These are phyloP conservation scores for Fagopyrum esculentum DNA, from an alignment of 148 eudicot species.

Conservation along the genomic window DNA sequence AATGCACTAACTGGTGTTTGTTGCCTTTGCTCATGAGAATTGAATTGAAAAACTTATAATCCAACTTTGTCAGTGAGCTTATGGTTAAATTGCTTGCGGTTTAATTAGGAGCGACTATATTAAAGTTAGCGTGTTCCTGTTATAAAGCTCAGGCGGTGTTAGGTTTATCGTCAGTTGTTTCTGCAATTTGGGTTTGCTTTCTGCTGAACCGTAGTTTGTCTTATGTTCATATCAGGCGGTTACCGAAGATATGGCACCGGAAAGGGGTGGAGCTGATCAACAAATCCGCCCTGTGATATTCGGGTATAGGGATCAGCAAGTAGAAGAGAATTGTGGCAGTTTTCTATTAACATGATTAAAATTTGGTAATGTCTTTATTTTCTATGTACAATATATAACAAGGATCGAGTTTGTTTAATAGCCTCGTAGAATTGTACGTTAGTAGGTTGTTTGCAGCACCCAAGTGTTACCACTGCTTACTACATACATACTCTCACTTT, in stretches of 20 bases:
- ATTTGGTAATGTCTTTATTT: background rate
- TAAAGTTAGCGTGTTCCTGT: too few species aligned
- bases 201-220: too few species aligned
- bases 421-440: background rate
- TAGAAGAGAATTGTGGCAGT: background rate
- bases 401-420: background rate
- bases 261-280: conserved; percentile 57
- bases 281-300: background rate
- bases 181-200: too few species aligned
- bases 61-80: too few species aligned
- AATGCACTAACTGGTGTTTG: background rate
- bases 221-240: conserved; percentile 29
- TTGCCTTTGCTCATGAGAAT: background rate
- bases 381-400: background rate
- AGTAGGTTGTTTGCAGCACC: background rate
- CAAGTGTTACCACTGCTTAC: background rate
- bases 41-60: background rate
- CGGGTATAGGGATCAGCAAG: background rate
- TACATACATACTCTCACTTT: background rate
- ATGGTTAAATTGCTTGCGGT: too few species aligned
- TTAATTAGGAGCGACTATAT: too few species aligned
- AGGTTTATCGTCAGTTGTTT: too few species aligned
- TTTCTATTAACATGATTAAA: background rate
- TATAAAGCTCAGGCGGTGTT: too few species aligned
- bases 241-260: conserved; percentile 71